A percentile compares a stretch with the other conserved stretches of the same genome.
Conservation (phyloP, 441 rosid genomes). For the California macrophylla region DNA sequence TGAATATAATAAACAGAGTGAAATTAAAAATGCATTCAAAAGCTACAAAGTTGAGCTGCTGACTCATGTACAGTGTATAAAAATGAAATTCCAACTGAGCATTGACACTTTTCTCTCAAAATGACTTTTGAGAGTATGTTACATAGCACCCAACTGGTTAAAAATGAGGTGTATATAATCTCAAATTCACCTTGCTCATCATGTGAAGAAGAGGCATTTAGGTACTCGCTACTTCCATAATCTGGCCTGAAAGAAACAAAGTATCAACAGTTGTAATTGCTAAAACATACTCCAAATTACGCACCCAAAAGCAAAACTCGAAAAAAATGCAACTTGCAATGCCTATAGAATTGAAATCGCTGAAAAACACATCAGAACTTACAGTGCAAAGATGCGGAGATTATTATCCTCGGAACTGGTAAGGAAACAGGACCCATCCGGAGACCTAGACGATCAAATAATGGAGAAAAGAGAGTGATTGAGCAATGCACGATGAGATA, state of each 20-base stretch:
- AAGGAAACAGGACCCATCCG: slow-evolving; percentile 69
- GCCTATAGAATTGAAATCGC: neutral
- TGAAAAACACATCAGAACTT: slow-evolving; percentile 19
- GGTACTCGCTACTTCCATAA: slow-evolving; percentile 26
- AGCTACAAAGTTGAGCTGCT: neutral
- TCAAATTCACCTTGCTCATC: slow-evolving; percentile 36
- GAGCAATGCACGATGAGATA: neutral
- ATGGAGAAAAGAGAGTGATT: neutral
- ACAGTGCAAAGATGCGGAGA: slow-evolving; percentile 54
- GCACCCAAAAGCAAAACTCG: neutral
- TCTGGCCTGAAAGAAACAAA: slow-evolving; percentile 40
- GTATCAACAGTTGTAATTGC: neutral
- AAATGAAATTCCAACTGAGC: neutral
- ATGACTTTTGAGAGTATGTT: neutral
- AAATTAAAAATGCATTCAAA: neutral
- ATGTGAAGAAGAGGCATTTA: slow-evolving; percentile 21
- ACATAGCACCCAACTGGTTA: too few species aligned
- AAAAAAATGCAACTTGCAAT: too few species aligned
- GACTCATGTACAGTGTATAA: neutral
- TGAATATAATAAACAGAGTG: neutral
- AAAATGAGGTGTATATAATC: neutral
- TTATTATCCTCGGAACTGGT: slow-evolving; percentile 62
- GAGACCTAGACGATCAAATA: slow-evolving; percentile 44
- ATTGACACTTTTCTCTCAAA: neutral
- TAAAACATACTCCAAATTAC: neutral